Percentiles rank a stretch among this genome's conserved stretches.
phyloP scores from a whole-genome alignment of 768 basidiomycete species.

The Mycena maculata region DNA sequence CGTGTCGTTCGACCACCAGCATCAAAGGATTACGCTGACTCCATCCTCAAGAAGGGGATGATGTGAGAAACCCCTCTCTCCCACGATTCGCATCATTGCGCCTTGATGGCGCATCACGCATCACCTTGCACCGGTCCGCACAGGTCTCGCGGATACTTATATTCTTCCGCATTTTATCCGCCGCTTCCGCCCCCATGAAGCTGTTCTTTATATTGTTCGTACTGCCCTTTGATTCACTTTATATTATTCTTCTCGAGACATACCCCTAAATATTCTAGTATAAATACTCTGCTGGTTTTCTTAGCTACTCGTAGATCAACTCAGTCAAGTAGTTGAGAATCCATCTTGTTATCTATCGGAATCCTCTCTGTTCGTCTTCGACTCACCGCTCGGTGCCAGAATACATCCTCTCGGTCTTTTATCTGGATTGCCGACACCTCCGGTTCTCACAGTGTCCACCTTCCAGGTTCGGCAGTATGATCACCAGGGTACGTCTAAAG shows the following conservation, averaged over 20 bases:
- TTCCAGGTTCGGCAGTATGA: no score
- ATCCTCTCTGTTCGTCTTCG: background rate
- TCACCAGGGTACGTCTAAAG: no score
- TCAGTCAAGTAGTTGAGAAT: constrained; percentile 5
- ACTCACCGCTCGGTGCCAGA: constrained; percentile 4
- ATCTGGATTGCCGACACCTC: background rate
- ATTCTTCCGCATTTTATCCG: no score
- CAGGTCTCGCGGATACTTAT: no score
- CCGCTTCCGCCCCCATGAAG: no score
- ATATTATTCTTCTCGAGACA: no score
- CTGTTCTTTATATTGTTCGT: no score
- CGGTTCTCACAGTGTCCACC: background rate
- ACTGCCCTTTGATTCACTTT: no score
- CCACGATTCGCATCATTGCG: no score
- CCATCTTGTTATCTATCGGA: background rate
- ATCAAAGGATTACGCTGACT: background rate
- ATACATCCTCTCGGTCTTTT: constrained; percentile 1
- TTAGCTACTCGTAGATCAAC: background rate
- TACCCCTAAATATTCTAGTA: no score
- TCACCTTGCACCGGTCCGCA: no score
- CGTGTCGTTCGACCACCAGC: constrained; percentile 1
- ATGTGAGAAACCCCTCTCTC: constrained; percentile 1
- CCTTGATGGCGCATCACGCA: no score
- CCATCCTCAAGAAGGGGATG: constrained; percentile 7
- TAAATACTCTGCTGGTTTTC: background rate